phyloP scores from a whole-genome alignment of 2,329 filamentous ascomycete species.

The Gnomoniopsis sp. region DNA sequence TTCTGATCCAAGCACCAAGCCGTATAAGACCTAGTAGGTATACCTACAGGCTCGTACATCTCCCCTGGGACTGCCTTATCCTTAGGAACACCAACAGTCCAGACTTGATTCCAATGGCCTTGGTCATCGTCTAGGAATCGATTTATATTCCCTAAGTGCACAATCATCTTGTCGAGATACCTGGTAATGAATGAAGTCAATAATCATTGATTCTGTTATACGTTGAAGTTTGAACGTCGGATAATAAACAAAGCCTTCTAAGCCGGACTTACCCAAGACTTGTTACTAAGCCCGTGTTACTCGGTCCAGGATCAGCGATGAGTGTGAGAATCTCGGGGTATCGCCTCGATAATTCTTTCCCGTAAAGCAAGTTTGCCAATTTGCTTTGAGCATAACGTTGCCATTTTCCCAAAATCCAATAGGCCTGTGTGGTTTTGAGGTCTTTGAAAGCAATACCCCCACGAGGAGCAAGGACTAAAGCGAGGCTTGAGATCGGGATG shows the following conservation, averaged over 20 bases:
- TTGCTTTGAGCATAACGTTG: constrained; percentile 30
- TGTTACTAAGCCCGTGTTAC: constrained; percentile 17
- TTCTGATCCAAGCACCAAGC: constrained; percentile 23
- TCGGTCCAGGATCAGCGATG: constrained; percentile 27
- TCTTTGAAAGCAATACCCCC: constrained; percentile 23
- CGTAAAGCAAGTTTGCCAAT: constrained; percentile 28
- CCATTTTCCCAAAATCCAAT: constrained; percentile 19
- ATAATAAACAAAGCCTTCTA: too few relatives aligned
- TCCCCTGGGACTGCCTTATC: constrained; percentile 26
- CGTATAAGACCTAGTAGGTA: constrained; percentile 17
- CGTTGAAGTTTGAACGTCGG: too few relatives aligned
- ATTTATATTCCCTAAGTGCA: constrained; percentile 16
- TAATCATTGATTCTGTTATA: too few relatives aligned
- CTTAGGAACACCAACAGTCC: constrained; percentile 35
- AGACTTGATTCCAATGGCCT: constrained; percentile 31
- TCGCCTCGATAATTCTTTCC: constrained; percentile 23
- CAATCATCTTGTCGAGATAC: constrained; percentile 17
- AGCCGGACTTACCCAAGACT: constrained; percentile 8
- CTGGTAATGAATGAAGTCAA: constrained; percentile 11
- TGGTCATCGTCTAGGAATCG: constrained; percentile 17
- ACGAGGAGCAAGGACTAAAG: not conserved
- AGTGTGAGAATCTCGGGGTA: constrained; percentile 25
- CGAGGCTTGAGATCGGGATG: constrained; percentile 6
- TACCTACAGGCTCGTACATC: constrained; percentile 35
- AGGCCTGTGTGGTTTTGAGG: constrained; percentile 22